Evolutionary conservation across 2,329 filamentous ascomycete genomes (phyloP).

Genomic region (Sporothrix luriei): DNA sequence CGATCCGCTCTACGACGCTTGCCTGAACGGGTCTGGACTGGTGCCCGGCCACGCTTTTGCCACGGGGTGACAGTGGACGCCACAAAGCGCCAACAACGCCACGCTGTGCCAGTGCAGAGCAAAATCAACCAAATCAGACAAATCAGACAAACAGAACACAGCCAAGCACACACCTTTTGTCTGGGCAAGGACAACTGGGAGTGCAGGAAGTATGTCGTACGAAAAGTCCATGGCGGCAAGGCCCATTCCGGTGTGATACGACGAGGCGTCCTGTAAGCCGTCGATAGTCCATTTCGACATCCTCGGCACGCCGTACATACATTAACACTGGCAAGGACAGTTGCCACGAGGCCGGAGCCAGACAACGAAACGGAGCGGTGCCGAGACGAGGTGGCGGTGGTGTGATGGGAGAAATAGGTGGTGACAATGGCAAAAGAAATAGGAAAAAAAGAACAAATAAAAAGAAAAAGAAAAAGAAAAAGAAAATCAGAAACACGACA

Average conservation of each 20-base stretch:
- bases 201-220: too few species aligned
- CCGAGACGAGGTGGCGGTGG: neutral
- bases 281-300: neutral
- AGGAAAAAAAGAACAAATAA: neutral
- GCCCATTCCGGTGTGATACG: too few species aligned
- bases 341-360: constrained; percentile 18
- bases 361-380: neutral
- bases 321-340: neutral
- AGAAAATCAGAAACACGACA: too few species aligned
- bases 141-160: too few species aligned
- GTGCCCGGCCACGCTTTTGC: constrained; percentile 1
- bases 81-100: neutral
- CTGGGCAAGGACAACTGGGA: too few species aligned
- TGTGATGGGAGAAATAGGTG: neutral
- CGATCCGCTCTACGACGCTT: neutral
- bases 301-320: constrained; percentile 3
- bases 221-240: too few species aligned
- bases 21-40: neutral
- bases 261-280: too few species aligned
- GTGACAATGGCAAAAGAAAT: too few species aligned
- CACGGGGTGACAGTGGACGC: neutral
- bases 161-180: too few species aligned
- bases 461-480: neutral
- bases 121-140: too few species aligned
- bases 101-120: too few species aligned